Conservation (phyloP, 192 early-diverging fungal genomes). For the Entophlyctis luteolus region DNA sequence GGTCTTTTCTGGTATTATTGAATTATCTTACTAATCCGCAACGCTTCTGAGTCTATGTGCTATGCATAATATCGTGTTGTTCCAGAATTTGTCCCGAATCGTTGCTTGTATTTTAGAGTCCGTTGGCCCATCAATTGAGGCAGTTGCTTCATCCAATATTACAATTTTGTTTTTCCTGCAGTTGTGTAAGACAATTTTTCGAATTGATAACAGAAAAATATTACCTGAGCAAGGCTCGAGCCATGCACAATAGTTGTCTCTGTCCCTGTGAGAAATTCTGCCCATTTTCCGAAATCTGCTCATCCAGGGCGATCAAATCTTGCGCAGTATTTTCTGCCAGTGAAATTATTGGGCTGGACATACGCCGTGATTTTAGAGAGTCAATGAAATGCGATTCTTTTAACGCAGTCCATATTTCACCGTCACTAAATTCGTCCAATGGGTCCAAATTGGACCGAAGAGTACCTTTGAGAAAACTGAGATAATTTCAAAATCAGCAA, state of each 20-base stretch:
- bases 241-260: constrained; percentile 62
- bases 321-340: not conserved
- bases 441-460: constrained; percentile 80
- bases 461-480: constrained; percentile 39
- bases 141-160: constrained; percentile 69
- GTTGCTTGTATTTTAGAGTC: constrained; percentile 85
- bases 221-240: constrained; percentile 40
- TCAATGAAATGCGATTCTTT: constrained; percentile 68
- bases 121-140: constrained; percentile 80
- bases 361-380: constrained; percentile 24
- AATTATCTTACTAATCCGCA: constrained; percentile 11
- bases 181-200: no score
- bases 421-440: constrained; percentile 61
- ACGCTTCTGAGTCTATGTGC: constrained; percentile 67
- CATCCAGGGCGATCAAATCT: constrained; percentile 52
- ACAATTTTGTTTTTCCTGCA: constrained; percentile 24
- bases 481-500: not conserved
- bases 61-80: constrained; percentile 78
- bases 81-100: constrained; percentile 65
- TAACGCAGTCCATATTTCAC: constrained; percentile 72
- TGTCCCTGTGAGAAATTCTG: constrained; percentile 82
- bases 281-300: constrained; percentile 71
- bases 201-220: no score
- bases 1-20: not conserved
- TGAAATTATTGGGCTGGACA: not conserved